Evolutionary conservation across 108 stramenopile genomes (phyloP), one percentile per base, ranked within the genome.

Genomic region (Phaeodactylum tricornutum): DNA sequence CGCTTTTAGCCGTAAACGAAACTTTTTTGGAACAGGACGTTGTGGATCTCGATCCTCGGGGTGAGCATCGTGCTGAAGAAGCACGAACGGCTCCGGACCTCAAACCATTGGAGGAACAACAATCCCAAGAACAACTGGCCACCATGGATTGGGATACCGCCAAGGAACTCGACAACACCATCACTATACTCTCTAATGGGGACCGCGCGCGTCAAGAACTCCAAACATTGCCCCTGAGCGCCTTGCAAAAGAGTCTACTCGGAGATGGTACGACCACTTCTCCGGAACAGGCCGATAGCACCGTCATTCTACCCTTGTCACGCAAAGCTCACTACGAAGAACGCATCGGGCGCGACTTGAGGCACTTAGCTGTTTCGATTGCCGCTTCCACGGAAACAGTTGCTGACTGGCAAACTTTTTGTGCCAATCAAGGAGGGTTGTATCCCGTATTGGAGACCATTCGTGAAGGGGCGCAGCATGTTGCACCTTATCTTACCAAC

Each of bases 401-500:
- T 17, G 66, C 51, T 48, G 74, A 84, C 37, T 88, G 77, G 76
- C 59, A 58, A 53, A 45, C 57, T 6, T 81, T 81, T 59, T 74
- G 69, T 46, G 53, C 72, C 11, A 76, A 88, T 66, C 40, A 23
- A 11, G 87, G 82, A 15, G 87, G 83, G 21, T 60, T 85, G 0
- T 41, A 53, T 22, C 83, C 81, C 7, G 52, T 89, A n/a, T 36
- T 89, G n/a, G 67, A 82, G 41, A 79, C 73, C 28, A 83, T 89
- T 52, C 70, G 65, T 19, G 75, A 82, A 41, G 87, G 83, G 25
- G 75, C 73, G 2, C 46, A 42, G 2, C 33, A 23, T 11, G 67
- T 6, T 6, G 48, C 35, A 16, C 17, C 34, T 19, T 15, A 30
- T 41, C 3, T 37, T 23, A 47, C 52, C 14, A 38, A 12, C 20